Evolutionary conservation across 306 rosid species (phyloP).

Genomic region (Gynostemma pentaphyllum): DNA sequence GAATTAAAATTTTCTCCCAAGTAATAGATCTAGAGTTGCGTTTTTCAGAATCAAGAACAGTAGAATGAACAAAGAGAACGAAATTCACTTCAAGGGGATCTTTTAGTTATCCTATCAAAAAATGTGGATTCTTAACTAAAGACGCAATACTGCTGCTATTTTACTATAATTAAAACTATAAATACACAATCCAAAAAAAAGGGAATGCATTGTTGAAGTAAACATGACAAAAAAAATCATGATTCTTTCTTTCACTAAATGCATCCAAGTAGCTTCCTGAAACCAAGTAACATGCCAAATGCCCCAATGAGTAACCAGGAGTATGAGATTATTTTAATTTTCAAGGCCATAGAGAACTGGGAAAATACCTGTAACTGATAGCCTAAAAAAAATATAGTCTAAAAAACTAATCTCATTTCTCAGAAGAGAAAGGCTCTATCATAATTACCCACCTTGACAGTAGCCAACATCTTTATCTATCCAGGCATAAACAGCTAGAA

Average conservation of each 20-base stretch:
- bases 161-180: neutral
- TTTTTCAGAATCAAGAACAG: neutral
- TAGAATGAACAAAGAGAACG: too few species aligned
- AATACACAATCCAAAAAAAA: neutral
- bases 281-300: neutral
- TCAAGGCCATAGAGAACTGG: neutral
- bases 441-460: slow-evolving; percentile 70
- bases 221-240: too few species aligned
- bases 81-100: too few species aligned
- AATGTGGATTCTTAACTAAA: too few species aligned
- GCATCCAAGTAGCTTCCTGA: too few species aligned
- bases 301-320: neutral
- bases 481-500: slow-evolving; percentile 96
- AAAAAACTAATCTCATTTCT: neutral
- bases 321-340: neutral
- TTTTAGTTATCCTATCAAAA: too few species aligned
- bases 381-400: neutral
- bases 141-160: too few species aligned
- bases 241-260: too few species aligned
- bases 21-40: neutral
- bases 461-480: slow-evolving; percentile 88
- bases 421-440: neutral
- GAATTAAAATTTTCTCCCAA: slow-evolving; percentile 13
- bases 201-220: neutral
- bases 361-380: neutral